These are phyloP conservation scores for Posidonia oceanica DNA, from an alignment of 116 monocot genomes.

Conservation along the genomic window DNA sequence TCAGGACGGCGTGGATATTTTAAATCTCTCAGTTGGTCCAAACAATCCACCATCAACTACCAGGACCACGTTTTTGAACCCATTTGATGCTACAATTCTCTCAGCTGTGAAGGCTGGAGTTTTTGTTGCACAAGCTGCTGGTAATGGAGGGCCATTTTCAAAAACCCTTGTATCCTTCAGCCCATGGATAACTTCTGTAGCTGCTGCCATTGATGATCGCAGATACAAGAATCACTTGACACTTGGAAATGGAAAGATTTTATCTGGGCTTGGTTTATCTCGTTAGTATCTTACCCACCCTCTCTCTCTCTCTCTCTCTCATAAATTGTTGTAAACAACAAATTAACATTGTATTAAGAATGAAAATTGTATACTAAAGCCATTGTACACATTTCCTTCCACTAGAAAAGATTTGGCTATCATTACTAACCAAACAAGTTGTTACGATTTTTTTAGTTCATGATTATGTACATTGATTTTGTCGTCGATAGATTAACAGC, in stretches of 20 bases:
- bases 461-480: too few relatives aligned
- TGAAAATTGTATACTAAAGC: too few relatives aligned
- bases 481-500: too few relatives aligned
- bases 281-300: slow-evolving; percentile 31
- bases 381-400: too few relatives aligned
- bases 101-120: slow-evolving; percentile 97
- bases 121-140: slow-evolving; percentile 96
- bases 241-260: slow-evolving; percentile 65
- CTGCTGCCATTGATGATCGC: slow-evolving; percentile 96
- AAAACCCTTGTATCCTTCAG: slow-evolving; percentile 95
- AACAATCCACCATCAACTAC: slow-evolving; percentile 87
- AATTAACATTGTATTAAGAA: too few relatives aligned
- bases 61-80: slow-evolving; percentile 86
- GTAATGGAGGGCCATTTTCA: slow-evolving; percentile 93
- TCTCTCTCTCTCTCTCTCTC: too few relatives aligned
- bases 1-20: slow-evolving; percentile 89
- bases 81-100: slow-evolving; percentile 91
- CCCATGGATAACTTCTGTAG: slow-evolving; percentile 93
- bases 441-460: too few relatives aligned
- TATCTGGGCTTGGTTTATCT: slow-evolving; percentile 83
- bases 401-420: too few relatives aligned
- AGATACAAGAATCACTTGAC: slow-evolving; percentile 81
- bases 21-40: slow-evolving; percentile 96
- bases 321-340: too few relatives aligned
- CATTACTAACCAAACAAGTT: too few relatives aligned